phyloP scores from a whole-genome alignment of 768 basidiomycete genomes.

The Lactarius psammicola region DNA sequence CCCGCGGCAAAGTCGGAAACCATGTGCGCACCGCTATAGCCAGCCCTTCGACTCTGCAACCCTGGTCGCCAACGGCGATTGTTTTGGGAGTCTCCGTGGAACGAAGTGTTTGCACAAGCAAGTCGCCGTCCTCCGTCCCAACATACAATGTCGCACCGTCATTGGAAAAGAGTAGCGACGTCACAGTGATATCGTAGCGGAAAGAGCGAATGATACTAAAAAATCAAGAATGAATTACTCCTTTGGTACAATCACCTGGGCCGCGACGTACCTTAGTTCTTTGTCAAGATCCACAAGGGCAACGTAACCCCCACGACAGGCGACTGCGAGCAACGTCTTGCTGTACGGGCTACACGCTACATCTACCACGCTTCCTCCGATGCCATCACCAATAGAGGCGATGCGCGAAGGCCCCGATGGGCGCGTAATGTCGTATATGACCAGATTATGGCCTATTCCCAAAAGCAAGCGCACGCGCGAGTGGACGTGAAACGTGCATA shows the following conservation, averaged over 20 bases:
- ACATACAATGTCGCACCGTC: constrained; percentile 67
- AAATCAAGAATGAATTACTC: constrained; percentile 10
- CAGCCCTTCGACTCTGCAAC: constrained; percentile 50
- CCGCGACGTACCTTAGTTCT: constrained; percentile 57
- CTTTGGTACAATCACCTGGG: neutral
- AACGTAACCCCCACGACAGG: constrained; percentile 53
- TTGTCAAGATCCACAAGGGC: constrained; percentile 70
- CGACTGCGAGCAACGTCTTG: constrained; percentile 64
- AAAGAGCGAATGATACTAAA: constrained; percentile 59
- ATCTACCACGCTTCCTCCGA: constrained; percentile 50
- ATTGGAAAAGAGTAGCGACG: constrained; percentile 63
- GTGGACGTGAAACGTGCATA: constrained; percentile 64
- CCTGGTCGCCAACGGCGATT: constrained; percentile 49
- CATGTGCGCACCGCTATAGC: constrained; percentile 51
- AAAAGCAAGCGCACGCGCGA: constrained; percentile 59
- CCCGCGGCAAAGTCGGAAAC: neutral
- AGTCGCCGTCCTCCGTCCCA: constrained; percentile 61
- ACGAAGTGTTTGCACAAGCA: constrained; percentile 64
- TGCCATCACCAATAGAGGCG: constrained; percentile 46
- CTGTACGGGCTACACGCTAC: constrained; percentile 73
- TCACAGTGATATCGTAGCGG: constrained; percentile 50
- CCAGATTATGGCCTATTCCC: constrained; percentile 48
- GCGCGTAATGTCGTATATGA: constrained; percentile 62
- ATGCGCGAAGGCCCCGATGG: constrained; percentile 55
- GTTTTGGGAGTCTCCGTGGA: constrained; percentile 61